Evolutionary conservation across 176 grass and related monocot genomes (phyloP), one percentile per base, ranked within the genome.

Genomic region (Eragrostis curvula): DNA sequence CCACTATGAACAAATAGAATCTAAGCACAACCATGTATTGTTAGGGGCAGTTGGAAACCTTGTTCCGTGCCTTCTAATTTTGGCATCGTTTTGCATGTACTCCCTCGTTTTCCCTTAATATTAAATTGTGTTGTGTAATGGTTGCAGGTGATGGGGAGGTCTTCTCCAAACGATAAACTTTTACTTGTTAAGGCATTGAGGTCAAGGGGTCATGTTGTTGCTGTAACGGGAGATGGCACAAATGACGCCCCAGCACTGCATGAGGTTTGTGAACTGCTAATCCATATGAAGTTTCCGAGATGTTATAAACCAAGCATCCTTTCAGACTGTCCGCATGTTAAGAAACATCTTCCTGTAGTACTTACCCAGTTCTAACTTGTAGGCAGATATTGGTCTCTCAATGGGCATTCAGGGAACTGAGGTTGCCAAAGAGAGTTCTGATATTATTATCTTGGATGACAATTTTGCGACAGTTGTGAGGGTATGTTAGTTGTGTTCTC

Each of bases 371-470:
- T 92, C 25, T 75, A 78, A 82, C 45, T 65, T 90, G 81, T 84
- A 99, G 96, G 96, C 96, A 41, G 96, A 99, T 73, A 96, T 99
- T 85, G 96, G 96, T 83, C 87, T 99, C 41, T 85, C 96, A 58
- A 99, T 99, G 96, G 96, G 96, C 24, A 99, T 99, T 83, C 89
- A 90, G 70, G 96, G 96, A 88, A 99, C 93, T 79, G 96, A 99
- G 84, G 96, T 99, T 84, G 96, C 96, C 47, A 99, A 99, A 89
- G 96, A 99, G 81, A 99, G 96, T 66, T 95, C 93, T 58, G 96
- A 99, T 84, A 99, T 99, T 62, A 99, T 99, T 68, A 99, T 99
- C 29, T 88, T 99, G 71, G 96, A 99, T 83, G 96, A 99, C 84
- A 91, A 99, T 88, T 99, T 99, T 45, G 93, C 96, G 59, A 87